Evolutionary conservation across 352 stramenopile genomes (phyloP).

Genomic region (Phytophthora europaea): DNA sequence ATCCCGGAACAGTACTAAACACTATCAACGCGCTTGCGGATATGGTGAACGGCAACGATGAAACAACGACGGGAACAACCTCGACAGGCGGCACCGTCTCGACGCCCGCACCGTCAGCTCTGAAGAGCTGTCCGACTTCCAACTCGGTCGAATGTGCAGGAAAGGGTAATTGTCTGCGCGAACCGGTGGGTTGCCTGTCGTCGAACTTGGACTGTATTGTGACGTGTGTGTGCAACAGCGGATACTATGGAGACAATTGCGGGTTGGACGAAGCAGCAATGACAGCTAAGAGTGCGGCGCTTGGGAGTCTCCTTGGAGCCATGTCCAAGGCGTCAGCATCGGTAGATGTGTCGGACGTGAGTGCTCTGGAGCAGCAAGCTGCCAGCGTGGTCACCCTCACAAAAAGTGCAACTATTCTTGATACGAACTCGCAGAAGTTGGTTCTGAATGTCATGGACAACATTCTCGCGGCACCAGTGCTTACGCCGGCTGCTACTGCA

Average conservation of each 20-base stretch:
- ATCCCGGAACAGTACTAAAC: slow-evolving; percentile 71
- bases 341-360: slow-evolving; percentile 58
- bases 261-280: slow-evolving; percentile 60
- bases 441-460: slow-evolving; percentile 69
- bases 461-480: slow-evolving; percentile 62
- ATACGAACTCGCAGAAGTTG: slow-evolving; percentile 52
- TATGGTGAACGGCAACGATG: slow-evolving; percentile 64
- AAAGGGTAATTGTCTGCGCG: slow-evolving; percentile 58
- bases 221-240: slow-evolving; percentile 57
- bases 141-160: slow-evolving; percentile 53
- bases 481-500: slow-evolving; percentile 53
- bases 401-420: slow-evolving; percentile 66
- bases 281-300: slow-evolving; percentile 55
- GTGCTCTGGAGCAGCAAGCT: slow-evolving; percentile 71
- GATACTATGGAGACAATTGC: slow-evolving; percentile 75
- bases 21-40: slow-evolving; percentile 73
- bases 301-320: slow-evolving; percentile 63
- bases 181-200: slow-evolving; percentile 49
- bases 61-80: slow-evolving; percentile 37
- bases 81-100: slow-evolving; percentile 20
- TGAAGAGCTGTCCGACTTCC: slow-evolving; percentile 64
- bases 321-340: slow-evolving; percentile 65
- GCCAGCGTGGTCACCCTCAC: slow-evolving; percentile 75
- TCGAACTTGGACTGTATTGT: slow-evolving; percentile 63
- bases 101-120: slow-evolving; percentile 34